Evolutionary conservation across 176 grass and related monocot genomes (phyloP).

Genomic region (Melocanna baccifera): DNA sequence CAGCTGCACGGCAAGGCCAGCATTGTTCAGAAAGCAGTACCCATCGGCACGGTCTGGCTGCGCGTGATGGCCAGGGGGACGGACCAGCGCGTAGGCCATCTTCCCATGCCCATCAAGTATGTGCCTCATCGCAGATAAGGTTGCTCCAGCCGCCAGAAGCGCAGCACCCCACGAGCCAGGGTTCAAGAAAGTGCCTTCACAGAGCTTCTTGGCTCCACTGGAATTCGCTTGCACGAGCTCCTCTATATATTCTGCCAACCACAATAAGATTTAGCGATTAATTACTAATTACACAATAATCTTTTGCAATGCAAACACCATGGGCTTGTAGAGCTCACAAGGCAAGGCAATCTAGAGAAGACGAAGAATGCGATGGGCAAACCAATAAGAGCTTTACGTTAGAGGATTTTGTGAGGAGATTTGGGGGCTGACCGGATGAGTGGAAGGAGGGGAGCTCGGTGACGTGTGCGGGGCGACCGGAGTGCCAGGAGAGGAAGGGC

Average conservation of each 20-base stretch:
- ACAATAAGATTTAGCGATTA: background rate
- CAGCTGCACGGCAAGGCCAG: slow-evolving; percentile 64
- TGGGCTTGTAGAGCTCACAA: background rate
- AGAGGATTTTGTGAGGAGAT: background rate
- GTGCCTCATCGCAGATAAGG: slow-evolving; percentile 67
- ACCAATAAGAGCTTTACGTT: background rate
- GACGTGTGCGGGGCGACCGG: slow-evolving; percentile 55
- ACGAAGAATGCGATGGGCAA: background rate
- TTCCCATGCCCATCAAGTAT: slow-evolving; percentile 66
- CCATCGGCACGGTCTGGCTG: slow-evolving; percentile 71
- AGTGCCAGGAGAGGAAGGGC: slow-evolving; percentile 69
- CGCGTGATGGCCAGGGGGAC: slow-evolving; percentile 83
- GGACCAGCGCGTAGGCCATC: slow-evolving; percentile 68
- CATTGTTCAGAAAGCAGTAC: slow-evolving; percentile 95
- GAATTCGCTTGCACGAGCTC: slow-evolving; percentile 67
- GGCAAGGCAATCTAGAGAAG: background rate
- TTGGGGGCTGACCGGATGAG: slow-evolving; percentile 42
- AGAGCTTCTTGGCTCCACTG: slow-evolving; percentile 62
- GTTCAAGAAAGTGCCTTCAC: slow-evolving; percentile 72
- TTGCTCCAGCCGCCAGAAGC: slow-evolving; percentile 69
- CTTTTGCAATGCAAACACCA: background rate
- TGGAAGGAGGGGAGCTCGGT: slow-evolving; percentile 76
- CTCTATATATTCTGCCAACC: slow-evolving; percentile 75
- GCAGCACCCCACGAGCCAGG: slow-evolving; percentile 80
- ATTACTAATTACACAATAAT: background rate